Conservation (phyloP, 2,329 filamentous ascomycete species). For the Phaeosphaeriaceae sp. region DNA sequence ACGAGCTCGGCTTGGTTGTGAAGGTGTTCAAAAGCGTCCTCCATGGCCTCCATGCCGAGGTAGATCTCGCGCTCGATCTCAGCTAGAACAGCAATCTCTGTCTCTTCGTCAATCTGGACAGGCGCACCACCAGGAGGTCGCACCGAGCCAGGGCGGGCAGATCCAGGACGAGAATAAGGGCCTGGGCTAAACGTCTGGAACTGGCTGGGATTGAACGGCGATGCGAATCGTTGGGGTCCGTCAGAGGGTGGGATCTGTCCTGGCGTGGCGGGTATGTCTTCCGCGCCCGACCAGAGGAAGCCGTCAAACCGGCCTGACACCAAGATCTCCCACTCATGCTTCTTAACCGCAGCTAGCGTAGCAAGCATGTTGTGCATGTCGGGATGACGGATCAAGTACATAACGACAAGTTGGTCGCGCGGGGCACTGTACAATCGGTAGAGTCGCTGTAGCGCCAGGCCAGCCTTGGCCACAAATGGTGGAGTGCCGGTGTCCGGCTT, state of each 20-base stretch:
- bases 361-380: slow-evolving; percentile 84
- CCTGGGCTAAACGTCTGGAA: slow-evolving; percentile 47
- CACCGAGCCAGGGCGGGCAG: slow-evolving; percentile 24
- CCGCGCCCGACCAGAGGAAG: slow-evolving; percentile 92
- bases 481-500: slow-evolving; percentile 70
- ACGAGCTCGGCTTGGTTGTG: slow-evolving; percentile 85
- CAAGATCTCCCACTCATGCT: slow-evolving; percentile 95
- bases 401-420: slow-evolving; percentile 83
- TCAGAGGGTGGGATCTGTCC: slow-evolving; percentile 54
- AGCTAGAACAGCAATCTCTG: slow-evolving; percentile 85
- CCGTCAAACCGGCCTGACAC: slow-evolving; percentile 94
- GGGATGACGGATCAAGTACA: slow-evolving; percentile 85
- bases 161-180: slow-evolving; percentile 28
- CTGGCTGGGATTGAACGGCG: slow-evolving; percentile 60
- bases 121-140: slow-evolving; percentile 62
- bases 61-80: slow-evolving; percentile 95
- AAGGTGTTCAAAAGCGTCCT: slow-evolving; percentile 92
- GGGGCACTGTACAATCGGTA: slow-evolving; percentile 78
- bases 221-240: slow-evolving; percentile 41
- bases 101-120: slow-evolving; percentile 92
- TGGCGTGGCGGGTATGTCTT: slow-evolving; percentile 56
- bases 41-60: slow-evolving; percentile 89
- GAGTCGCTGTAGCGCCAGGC: slow-evolving; percentile 80
- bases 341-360: slow-evolving; percentile 85
- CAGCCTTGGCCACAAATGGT: slow-evolving; percentile 76